These are phyloP conservation scores for Terfezia boudieri DNA, from an alignment of 495 filamentous ascomycete genomes.

Conservation along the genomic window DNA sequence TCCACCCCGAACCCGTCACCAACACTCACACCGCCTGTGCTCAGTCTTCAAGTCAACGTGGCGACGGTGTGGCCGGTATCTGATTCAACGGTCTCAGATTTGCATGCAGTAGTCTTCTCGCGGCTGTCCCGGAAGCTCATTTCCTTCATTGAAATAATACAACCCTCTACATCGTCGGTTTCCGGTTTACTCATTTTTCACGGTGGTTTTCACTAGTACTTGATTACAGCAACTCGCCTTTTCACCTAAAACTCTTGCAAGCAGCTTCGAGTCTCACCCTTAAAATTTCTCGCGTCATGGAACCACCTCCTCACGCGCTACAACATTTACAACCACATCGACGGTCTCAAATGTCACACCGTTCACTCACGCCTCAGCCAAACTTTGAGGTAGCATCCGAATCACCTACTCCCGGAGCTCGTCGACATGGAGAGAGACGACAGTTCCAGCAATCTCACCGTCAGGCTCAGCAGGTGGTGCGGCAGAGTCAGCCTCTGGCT, in stretches of 20 bases:
- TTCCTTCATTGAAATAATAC: no score
- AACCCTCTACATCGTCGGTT: no score
- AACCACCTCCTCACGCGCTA: neutral
- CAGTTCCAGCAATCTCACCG: neutral
- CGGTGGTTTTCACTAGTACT: no score
- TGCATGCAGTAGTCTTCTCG: no score
- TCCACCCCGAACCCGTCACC: neutral
- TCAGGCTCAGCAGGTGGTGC: neutral
- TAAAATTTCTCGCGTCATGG: neutral
- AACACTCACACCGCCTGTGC: no score
- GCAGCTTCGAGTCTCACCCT: no score
- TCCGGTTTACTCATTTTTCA: no score
- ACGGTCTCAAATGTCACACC: neutral
- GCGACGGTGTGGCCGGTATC: neutral
- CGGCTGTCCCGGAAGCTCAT: no score
- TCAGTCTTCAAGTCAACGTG: neutral
- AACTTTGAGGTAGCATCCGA: neutral
- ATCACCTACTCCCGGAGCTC: neutral
- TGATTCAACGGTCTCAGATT: no score
- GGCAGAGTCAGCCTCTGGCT: constrained; percentile 1
- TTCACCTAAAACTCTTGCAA: no score
- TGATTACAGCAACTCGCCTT: no score
- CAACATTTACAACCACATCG: neutral
- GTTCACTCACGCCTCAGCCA: neutral
- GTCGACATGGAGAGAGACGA: neutral